phyloP scores from a whole-genome alignment of 2,329 filamentous ascomycete species.

The Botryotinia narcissicola region DNA sequence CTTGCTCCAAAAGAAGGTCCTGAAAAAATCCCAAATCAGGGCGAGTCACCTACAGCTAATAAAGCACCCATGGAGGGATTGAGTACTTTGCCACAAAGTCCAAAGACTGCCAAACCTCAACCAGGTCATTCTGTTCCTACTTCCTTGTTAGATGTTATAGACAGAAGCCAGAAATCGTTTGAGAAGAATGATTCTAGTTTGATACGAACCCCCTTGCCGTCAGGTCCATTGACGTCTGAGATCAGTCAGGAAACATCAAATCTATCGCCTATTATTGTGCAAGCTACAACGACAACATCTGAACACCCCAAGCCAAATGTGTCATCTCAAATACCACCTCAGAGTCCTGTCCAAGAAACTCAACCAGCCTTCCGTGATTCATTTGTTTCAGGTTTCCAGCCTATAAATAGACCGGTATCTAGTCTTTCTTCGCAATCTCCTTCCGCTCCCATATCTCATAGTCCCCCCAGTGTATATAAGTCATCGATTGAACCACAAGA shows the following conservation, averaged over 20 bases:
- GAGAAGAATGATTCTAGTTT: neutral
- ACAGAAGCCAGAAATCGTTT: neutral
- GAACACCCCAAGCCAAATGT: neutral
- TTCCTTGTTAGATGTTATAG: neutral
- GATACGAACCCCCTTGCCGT: neutral
- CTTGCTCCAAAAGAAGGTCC: neutral
- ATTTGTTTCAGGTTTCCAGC: neutral
- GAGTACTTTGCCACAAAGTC: neutral
- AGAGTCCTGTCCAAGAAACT: neutral
- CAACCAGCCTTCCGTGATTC: neutral
- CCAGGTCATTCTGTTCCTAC: too few relatives aligned
- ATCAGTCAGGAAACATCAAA: neutral
- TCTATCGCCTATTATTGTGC: neutral
- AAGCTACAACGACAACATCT: neutral
- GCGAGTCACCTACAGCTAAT: neutral
- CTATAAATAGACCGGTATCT: constrained; percentile 3
- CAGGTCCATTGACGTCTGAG: neutral
- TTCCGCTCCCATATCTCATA: neutral
- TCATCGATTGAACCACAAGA: neutral
- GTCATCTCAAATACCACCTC: neutral
- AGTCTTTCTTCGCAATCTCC: neutral
- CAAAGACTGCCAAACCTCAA: neutral
- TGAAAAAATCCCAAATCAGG: neutral
- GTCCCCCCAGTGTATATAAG: neutral
- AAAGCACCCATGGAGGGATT: too few relatives aligned